Evolutionary conservation across 305 asterid species (phyloP), one percentile per base, ranked within the genome.

Genomic region (Fraxinus floribunda): DNA sequence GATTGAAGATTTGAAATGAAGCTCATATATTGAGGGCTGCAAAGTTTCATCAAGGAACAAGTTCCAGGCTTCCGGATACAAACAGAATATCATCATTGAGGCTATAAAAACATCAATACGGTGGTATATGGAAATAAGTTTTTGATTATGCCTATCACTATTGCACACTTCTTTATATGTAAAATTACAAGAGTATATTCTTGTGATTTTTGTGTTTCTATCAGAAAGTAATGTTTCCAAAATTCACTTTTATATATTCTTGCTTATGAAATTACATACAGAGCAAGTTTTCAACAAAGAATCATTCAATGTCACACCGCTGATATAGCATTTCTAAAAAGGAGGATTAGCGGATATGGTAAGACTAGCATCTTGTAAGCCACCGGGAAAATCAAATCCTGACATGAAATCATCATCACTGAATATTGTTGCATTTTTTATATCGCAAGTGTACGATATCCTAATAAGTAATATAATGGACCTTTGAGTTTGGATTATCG

Each of bases 401-500:
- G 97, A 86, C 90, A 90, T 77, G 88, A 92, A 89, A 81, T 93
- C 91, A 80, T 93, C 91, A 80, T 90, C 94, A 36, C 97, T 94
- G 52, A 92, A 94, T 79, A 93, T 86, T 30, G 34, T 30, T 30
- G 34, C 34, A 30, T 30, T 30, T 30, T 30, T 30, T 30, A 30
- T 30, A 30, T 30, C 0, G 34, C 34, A 30, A 30, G 34, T 30
- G 34, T 30, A 30, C 34, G 4, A 30, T 30, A 30, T 30, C 34
- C 0, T 30, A 30, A 30, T 0, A 30, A 30, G 34, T 30, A 30
- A 30, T 30, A 30, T 30, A 30, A 4, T 30, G 3, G 4, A 30
- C 34, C 0, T 30, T 30, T 30, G 3, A 30, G 34, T 29, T 0
- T 0, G 34, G 34, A 30, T 30, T 30, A 30, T 30, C 34, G 34